These are phyloP conservation scores for Fusarium buharicum DNA, from an alignment of 2,329 filamentous ascomycete species.

Conservation along the genomic window DNA sequence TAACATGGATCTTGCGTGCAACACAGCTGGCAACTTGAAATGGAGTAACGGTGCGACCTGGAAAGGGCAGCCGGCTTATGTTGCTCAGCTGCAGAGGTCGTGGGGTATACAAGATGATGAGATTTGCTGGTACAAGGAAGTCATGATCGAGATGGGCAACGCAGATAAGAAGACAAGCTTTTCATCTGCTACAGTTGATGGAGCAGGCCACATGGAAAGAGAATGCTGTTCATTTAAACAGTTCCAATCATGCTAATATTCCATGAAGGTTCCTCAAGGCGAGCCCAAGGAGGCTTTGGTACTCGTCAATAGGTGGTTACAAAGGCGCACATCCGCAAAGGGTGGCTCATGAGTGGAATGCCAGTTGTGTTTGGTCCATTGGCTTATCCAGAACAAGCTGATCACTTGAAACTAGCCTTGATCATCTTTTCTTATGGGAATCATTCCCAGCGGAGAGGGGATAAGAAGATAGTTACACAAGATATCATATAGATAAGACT, in stretches of 20 bases:
- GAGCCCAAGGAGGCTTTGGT: constrained; percentile 19
- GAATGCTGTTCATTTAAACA: fast-evolving
- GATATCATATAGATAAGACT: neutral
- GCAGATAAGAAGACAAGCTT: constrained; percentile 20
- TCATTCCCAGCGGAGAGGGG: no score
- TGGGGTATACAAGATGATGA: constrained; percentile 23
- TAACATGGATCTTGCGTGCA: constrained; percentile 37
- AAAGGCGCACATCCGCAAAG: constrained; percentile 8
- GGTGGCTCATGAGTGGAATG: neutral
- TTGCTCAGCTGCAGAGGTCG: constrained; percentile 7
- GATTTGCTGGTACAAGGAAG: constrained; percentile 34
- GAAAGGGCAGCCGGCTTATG: constrained; percentile 37
- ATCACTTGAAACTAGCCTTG: no score
- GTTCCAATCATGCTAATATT: neutral
- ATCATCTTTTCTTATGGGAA: no score
- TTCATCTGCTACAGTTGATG: constrained; percentile 28
- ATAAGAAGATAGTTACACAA: no score
- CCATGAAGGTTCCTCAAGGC: constrained; percentile 1
- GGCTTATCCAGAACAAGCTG: no score
- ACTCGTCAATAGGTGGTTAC: constrained; percentile 15
- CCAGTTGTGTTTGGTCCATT: no score
- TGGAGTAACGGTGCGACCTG: constrained; percentile 32
- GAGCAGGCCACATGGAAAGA: constrained; percentile 35
- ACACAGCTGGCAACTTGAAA: constrained; percentile 34
- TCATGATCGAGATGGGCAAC: constrained; percentile 3